These are phyloP conservation scores for Starmerella potacharoeniae DNA, from an alignment of 805 yeast species.

Conservation along the genomic window DNA sequence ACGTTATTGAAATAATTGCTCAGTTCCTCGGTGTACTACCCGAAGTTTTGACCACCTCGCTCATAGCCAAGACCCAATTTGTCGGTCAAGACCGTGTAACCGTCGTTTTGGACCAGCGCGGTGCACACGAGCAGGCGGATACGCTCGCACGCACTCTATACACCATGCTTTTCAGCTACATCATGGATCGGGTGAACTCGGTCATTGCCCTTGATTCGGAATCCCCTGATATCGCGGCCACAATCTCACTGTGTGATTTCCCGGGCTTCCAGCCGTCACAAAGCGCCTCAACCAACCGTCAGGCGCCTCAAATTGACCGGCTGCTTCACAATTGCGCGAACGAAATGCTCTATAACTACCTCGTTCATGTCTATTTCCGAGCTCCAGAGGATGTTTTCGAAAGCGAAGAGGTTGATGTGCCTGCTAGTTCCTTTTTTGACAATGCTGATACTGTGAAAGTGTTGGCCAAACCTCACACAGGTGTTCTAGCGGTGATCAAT, in stretches of 20 bases:
- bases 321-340: conserved; percentile 34
- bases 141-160: conserved; percentile 34
- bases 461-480: conserved; percentile 34
- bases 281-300: conserved; percentile 5
- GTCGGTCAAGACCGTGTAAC: conserved; percentile 33
- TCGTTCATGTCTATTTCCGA: conserved; percentile 31
- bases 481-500: conserved; percentile 31
- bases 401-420: conserved; percentile 36
- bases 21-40: conserved; percentile 33
- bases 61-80: conserved; percentile 31
- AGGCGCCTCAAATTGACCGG: conserved; percentile 30
- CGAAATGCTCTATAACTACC: conserved; percentile 32
- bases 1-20: conserved; percentile 29
- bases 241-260: conserved; percentile 32
- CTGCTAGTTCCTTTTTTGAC: conserved; percentile 46
- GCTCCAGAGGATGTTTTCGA: conserved; percentile 31
- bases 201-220: conserved; percentile 25
- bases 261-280: conserved; percentile 32
- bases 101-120: conserved; percentile 32
- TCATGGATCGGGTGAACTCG: conserved; percentile 31
- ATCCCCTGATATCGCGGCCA: conserved; percentile 25
- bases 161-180: conserved; percentile 31
- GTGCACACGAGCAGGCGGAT: conserved; percentile 35
- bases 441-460: conserved; percentile 46
- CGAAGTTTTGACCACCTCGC: conserved; percentile 29